Percentiles rank a stretch among this genome's conserved stretches.
phyloP scores from a whole-genome alignment of 257 asterid genomes.

The Salvia splendens region DNA sequence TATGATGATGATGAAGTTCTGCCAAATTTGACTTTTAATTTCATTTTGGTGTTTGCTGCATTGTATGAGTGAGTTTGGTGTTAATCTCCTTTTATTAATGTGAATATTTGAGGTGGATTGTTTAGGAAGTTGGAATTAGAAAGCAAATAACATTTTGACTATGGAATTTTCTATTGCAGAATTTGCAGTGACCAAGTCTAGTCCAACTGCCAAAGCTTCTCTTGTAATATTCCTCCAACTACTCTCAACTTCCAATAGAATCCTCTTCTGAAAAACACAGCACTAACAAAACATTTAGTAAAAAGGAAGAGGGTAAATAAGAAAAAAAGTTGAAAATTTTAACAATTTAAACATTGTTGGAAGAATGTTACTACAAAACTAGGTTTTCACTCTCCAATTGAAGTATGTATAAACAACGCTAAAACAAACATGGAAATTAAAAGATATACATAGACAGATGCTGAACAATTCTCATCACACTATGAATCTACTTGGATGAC shows the following conservation, averaged over 20 bases:
- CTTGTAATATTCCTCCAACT: no score
- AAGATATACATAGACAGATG: not conserved
- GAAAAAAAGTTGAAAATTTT: no score
- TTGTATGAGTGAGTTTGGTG: not conserved
- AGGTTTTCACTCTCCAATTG: not conserved
- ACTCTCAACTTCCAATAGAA: no score
- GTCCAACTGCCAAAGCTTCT: no score
- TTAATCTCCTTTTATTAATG: not conserved
- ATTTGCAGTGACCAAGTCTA: no score
- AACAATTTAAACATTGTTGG: no score
- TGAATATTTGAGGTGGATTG: not conserved
- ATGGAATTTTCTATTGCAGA: no score
- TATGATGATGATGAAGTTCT: conserved; percentile 5
- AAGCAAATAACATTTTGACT: no score
- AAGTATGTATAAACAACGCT: not conserved
- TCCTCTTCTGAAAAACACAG: no score
- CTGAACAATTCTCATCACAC: not conserved
- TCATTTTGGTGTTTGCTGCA: conserved; percentile 18
- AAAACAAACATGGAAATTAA: not conserved
- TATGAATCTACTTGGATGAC: not conserved
- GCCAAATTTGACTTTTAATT: conserved; percentile 13
- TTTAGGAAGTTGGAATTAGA: not conserved
- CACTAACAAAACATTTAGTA: no score
- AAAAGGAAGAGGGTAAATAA: no score
- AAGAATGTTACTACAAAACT: not conserved